Base-by-base conservation (phyloP, 2,329 filamentous ascomycete genomes). In the Sclerotinia minor region DNA sequence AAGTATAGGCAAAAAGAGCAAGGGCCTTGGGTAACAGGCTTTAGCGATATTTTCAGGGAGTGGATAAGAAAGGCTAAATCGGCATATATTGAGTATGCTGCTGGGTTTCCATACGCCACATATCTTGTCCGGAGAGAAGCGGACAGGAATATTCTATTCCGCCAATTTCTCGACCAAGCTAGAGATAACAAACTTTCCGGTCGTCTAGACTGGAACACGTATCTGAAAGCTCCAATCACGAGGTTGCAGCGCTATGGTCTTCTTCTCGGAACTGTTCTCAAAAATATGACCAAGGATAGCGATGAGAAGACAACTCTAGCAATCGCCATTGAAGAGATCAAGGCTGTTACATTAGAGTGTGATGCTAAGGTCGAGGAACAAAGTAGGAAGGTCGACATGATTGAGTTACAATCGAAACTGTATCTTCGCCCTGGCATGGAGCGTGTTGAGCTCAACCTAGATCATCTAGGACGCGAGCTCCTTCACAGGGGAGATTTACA, bases 1-100 rank as follows among this genome's bases (percentile, higher is more conserved):
- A 98, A 98, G 76, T 99, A 98, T 77, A 88, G 95, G 35, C 95
- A 99, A 78, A 91, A 95, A 75, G 95, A 98, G 77, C 94, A 99
- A 80, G 95, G 95, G 0, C 95, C 95, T 0, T 99, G 93, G 88
- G 89, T 99, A 68, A 84, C 87, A 17, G 95, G 95, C 3, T 97
- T 97, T 79, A 97, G 94, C 77, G 95, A 98, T 76, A 92, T 99
- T 61, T 98, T 99, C 82, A 85, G 95, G 68, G 95, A 99, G 80
- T 99, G 95, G 95, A 97, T 98, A 70, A 87, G 95, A 71, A 98
- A 97, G 79, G 95, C 95, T 44, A 92, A 90, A 78, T 82, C 85
- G 2, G 90, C 92, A 15, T 99, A 98, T 77, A 88, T 97, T 69
- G 93, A 96, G 68, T 99, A 98, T 78, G 94, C 94, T 50, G 89